Conservation (phyloP, 495 filamentous ascomycete species). For the Bacidia gigantensis region DNA sequence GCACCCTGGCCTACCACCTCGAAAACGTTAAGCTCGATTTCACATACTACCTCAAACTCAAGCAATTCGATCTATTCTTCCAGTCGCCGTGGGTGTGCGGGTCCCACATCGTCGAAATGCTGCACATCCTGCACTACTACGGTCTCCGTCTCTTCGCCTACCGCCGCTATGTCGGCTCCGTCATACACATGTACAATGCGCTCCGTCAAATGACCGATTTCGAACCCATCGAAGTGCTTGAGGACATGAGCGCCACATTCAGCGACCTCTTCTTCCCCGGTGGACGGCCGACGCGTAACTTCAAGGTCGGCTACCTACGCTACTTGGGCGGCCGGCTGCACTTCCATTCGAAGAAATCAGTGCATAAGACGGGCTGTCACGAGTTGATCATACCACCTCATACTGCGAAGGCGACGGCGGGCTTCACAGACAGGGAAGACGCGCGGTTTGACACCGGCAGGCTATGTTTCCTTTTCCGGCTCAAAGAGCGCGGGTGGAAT, state of each 20-base stretch:
- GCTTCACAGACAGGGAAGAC: conserved; percentile 14
- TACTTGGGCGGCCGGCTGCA: conserved; percentile 17
- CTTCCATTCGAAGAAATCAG: conserved; percentile 9
- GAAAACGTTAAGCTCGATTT: conserved; percentile 15
- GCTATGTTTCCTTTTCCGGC: conserved; percentile 12
- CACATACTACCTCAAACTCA: conserved; percentile 10
- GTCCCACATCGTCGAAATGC: conserved; percentile 17
- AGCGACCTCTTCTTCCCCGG: conserved; percentile 16
- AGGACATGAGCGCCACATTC: conserved; percentile 10
- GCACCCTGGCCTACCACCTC: conserved; percentile 19
- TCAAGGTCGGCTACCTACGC: conserved; percentile 15
- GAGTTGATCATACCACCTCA: conserved; percentile 15
- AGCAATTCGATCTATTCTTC: conserved; percentile 17
- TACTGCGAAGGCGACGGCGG: conserved; percentile 17
- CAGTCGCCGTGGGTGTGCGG: conserved; percentile 19
- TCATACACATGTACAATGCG: conserved; percentile 18
- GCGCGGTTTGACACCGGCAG: conserved; percentile 14
- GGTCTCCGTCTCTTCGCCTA: conserved; percentile 19
- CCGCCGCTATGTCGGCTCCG: conserved; percentile 15
- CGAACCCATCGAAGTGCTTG: conserved; percentile 15
- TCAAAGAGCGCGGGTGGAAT: conserved; percentile 14
- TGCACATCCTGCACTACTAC: conserved; percentile 16
- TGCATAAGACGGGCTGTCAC: conserved; percentile 16
- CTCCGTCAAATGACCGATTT: conserved; percentile 10
- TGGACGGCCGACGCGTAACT: conserved; percentile 16